These are phyloP conservation scores for Chytridium lagenaria DNA, from an alignment of 371 early-diverging fungal species.

Conservation along the genomic window DNA sequence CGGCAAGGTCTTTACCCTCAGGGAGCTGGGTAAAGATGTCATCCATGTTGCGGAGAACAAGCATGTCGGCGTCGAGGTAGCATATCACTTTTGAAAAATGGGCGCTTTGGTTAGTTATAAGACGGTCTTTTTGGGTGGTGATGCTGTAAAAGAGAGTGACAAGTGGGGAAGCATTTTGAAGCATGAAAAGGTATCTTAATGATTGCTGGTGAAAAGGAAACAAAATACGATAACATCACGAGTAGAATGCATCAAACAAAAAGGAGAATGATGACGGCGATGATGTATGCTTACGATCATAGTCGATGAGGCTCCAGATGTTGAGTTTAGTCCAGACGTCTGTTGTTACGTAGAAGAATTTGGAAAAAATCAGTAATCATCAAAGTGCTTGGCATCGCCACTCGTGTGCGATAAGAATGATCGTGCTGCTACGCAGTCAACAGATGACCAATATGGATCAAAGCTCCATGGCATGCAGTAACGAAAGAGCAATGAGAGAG, in stretches of 20 bases:
- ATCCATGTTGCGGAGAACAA: conserved; percentile 11
- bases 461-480: too few species aligned
- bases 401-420: background rate
- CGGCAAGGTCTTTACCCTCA: background rate
- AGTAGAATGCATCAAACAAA: too few species aligned
- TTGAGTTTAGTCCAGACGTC: conserved; percentile 11
- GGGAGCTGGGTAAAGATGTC: conserved; percentile 10
- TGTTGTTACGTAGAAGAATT: background rate
- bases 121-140: too few species aligned
- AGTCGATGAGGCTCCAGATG: conserved; percentile 6
- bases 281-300: background rate
- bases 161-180: too few species aligned
- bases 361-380: background rate
- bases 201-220: background rate
- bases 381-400: background rate
- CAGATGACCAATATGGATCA: too few species aligned
- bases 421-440: background rate
- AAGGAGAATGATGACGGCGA: too few species aligned
- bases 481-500: too few species aligned
- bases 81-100: background rate
- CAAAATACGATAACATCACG: background rate
- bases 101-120: too few species aligned
- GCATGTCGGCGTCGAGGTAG: conserved; percentile 10
- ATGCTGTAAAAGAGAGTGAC: too few species aligned
- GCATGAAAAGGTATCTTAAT: background rate